These are phyloP conservation scores for Turritis glabra DNA, from an alignment of 345 rosid species.

Conservation along the genomic window DNA sequence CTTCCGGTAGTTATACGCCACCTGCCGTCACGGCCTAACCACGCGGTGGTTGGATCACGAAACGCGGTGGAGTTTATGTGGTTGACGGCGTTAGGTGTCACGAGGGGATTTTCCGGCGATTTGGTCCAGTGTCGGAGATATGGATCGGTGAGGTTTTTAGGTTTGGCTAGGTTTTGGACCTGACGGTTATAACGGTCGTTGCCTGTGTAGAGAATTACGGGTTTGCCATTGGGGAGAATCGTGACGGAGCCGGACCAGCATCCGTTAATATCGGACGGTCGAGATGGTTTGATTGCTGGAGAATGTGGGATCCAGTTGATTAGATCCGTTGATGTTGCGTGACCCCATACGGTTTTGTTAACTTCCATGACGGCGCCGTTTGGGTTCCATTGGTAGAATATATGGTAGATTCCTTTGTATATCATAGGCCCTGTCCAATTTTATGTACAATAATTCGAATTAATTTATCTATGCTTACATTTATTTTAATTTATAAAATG, in stretches of 20 bases:
- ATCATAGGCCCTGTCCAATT: slow-evolving; percentile 40
- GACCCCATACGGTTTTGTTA: slow-evolving; percentile 76
- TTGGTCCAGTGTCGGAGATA: slow-evolving; percentile 59
- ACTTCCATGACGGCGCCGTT: slow-evolving; percentile 49
- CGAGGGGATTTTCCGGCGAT: slow-evolving; percentile 51
- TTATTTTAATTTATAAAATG: background rate
- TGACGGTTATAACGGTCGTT: slow-evolving; percentile 43
- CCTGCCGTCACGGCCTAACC: slow-evolving; percentile 48
- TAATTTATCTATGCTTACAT: background rate
- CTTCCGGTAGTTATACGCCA: slow-evolving; percentile 64
- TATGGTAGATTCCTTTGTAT: slow-evolving; percentile 43
- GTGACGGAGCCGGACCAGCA: slow-evolving; percentile 81
- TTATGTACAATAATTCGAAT: too few relatives aligned
- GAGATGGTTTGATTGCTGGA: slow-evolving; percentile 51
- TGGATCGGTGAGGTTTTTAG: slow-evolving; percentile 59
- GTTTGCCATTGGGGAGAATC: slow-evolving; percentile 45
- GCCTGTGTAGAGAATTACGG: slow-evolving; percentile 68
- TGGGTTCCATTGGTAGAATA: slow-evolving; percentile 46
- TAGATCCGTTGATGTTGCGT: slow-evolving; percentile 66
- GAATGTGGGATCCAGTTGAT: slow-evolving; percentile 64
- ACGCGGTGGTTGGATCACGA: slow-evolving; percentile 75
- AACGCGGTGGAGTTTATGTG: slow-evolving; percentile 38
- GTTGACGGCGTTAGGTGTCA: slow-evolving; percentile 41
- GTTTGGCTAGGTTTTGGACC: slow-evolving; percentile 56
- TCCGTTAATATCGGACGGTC: slow-evolving; percentile 53